These are phyloP conservation scores for Gonapodya prolifera DNA, from an alignment of 192 early-diverging fungal species.

Conservation along the genomic window DNA sequence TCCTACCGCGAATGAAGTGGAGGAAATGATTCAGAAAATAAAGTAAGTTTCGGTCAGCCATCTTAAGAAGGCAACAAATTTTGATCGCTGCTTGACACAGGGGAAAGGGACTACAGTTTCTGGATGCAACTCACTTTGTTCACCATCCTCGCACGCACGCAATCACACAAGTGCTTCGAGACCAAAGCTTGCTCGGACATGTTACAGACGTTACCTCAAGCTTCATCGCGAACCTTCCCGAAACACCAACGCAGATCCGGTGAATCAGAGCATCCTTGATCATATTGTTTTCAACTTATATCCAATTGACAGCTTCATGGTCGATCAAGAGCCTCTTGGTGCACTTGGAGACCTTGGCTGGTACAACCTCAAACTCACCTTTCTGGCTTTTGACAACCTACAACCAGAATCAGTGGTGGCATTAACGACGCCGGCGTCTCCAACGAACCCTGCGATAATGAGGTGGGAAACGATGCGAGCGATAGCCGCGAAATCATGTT, in stretches of 20 bases:
- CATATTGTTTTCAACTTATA: too few species aligned
- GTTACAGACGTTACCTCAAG: neutral
- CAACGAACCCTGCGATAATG: neutral
- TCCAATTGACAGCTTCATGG: too few species aligned
- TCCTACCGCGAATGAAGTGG: neutral
- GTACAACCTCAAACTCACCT: neutral
- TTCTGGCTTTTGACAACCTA: neutral
- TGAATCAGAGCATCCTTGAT: too few species aligned
- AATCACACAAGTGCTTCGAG: neutral
- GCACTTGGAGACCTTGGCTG: conserved; percentile 3
- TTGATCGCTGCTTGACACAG: too few species aligned
- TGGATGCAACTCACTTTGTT: neutral
- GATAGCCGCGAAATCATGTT: too few species aligned
- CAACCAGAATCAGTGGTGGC: neutral
- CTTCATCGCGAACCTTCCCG: neutral
- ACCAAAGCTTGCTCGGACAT: neutral
- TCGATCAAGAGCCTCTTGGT: neutral
- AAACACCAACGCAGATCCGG: neutral
- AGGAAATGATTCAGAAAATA: neutral
- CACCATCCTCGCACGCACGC: conserved; percentile 2
- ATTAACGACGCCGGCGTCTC: neutral
- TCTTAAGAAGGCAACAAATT: too few species aligned
- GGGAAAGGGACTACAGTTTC: neutral
- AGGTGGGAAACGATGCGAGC: too few species aligned
- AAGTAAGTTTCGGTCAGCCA: too few species aligned